These are phyloP conservation scores for Mycena latifolia DNA, from an alignment of 768 basidiomycete species.

Conservation along the genomic window DNA sequence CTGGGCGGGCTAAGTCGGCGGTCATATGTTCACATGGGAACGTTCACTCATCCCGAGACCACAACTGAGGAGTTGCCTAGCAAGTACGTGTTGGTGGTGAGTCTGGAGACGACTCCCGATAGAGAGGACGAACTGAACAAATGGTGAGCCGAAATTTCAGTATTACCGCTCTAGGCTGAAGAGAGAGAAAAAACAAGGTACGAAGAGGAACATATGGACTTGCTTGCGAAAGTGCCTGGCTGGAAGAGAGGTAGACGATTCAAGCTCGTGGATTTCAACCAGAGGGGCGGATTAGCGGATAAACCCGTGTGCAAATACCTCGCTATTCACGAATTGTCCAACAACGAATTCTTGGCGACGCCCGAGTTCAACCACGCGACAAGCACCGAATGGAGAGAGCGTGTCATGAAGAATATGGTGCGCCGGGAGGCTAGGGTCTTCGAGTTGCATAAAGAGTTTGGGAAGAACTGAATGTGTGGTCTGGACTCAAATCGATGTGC, in stretches of 20 bases:
- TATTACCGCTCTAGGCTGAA: no score
- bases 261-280: conserved; percentile 40
- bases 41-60: conserved; percentile 33
- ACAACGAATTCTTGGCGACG: conserved; percentile 35
- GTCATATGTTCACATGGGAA: conserved; percentile 39
- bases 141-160: conserved; percentile 35
- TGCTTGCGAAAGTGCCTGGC: conserved; percentile 45
- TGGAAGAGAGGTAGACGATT: conserved; percentile 47
- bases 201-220: conserved; percentile 49
- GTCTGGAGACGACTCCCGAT: conserved; percentile 38
- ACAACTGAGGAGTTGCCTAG: conserved; percentile 33
- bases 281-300: conserved; percentile 31
- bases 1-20: conserved; percentile 43
- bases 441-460: conserved; percentile 40
- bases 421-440: conserved; percentile 40
- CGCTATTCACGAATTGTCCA: conserved; percentile 47
- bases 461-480: no score
- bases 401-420: conserved; percentile 37
- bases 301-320: conserved; percentile 45
- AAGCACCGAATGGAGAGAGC: conserved; percentile 41
- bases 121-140: conserved; percentile 47
- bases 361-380: conserved; percentile 41
- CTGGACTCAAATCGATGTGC: neutral
- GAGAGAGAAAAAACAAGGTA: conserved; percentile 39
- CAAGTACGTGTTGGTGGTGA: conserved; percentile 41